Evolutionary conservation across 495 filamentous ascomycete genomes (phyloP).

Genomic region (Articulospora tetracladia): DNA sequence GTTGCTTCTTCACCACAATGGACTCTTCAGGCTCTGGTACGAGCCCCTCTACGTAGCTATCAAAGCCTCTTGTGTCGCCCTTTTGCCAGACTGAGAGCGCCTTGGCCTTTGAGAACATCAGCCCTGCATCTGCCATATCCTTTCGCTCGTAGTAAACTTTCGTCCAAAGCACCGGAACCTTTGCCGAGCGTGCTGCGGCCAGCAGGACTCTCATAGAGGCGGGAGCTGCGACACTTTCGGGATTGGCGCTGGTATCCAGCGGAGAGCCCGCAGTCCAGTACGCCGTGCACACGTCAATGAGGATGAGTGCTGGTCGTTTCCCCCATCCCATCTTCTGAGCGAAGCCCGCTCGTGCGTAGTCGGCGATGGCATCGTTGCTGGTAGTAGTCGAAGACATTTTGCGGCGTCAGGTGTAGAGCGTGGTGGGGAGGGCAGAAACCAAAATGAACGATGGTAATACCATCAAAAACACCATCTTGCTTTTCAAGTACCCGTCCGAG

Average conservation of each 20-base stretch:
- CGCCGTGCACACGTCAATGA: constrained; percentile 38
- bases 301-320: constrained; percentile 28
- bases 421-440: background rate
- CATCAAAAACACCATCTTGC: background rate
- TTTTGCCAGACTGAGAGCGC: constrained; percentile 30
- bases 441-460: background rate
- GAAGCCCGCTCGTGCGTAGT: constrained; percentile 20
- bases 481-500: background rate
- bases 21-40: constrained; percentile 28
- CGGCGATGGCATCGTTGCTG: background rate
- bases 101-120: constrained; percentile 30
- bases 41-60: constrained; percentile 28
- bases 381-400: background rate
- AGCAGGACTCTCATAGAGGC: constrained; percentile 29
- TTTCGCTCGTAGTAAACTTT: constrained; percentile 28
- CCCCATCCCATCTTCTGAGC: constrained; percentile 34
- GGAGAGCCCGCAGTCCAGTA: constrained; percentile 34
- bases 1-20: constrained; percentile 31
- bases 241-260: constrained; percentile 27
- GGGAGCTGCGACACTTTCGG: constrained; percentile 24
- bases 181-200: constrained; percentile 25
- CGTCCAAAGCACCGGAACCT: constrained; percentile 31
- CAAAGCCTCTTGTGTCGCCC: constrained; percentile 30
- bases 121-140: constrained; percentile 32
- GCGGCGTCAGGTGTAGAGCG: too few relatives aligned